A percentile compares a stretch with the other conserved stretches of the same genome.
These are phyloP conservation scores for Stemphylium vesicarium DNA, from an alignment of 2,329 filamentous ascomycete genomes.

Conservation along the genomic window DNA sequence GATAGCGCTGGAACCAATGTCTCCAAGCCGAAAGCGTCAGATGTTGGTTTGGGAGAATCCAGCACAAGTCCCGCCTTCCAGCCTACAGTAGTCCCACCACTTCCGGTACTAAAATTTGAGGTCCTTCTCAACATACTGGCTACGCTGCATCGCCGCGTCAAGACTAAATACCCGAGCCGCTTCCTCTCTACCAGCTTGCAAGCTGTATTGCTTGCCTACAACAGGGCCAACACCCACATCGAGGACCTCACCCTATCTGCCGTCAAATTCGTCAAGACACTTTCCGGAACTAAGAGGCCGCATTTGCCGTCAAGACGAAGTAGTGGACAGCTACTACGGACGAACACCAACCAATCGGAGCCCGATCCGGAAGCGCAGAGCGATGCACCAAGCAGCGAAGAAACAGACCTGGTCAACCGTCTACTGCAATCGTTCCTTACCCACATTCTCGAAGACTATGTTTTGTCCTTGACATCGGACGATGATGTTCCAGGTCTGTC, in stretches of 20 bases:
- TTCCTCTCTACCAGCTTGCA: slow-evolving; percentile 80
- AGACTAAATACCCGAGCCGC: slow-evolving; percentile 77
- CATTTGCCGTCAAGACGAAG: slow-evolving; percentile 64
- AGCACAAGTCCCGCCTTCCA: slow-evolving; percentile 39
- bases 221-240: slow-evolving; percentile 59
- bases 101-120: slow-evolving; percentile 66
- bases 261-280: slow-evolving; percentile 72
- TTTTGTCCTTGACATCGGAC: slow-evolving; percentile 58
- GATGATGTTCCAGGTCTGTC: slow-evolving; percentile 58
- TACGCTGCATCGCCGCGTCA: slow-evolving; percentile 75
- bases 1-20: slow-evolving; percentile 35
- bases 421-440: slow-evolving; percentile 80
- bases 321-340: slow-evolving; percentile 54
- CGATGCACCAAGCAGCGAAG: slow-evolving; percentile 56
- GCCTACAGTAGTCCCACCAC: slow-evolving; percentile 40
- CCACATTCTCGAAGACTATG: slow-evolving; percentile 75
- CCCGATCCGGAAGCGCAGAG: slow-evolving; percentile 64
- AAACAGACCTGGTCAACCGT: slow-evolving; percentile 66
- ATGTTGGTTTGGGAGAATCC: slow-evolving; percentile 39
- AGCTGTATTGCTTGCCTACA: slow-evolving; percentile 71
- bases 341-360: slow-evolving; percentile 44
- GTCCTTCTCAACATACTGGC: slow-evolving; percentile 73
- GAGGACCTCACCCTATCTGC: slow-evolving; percentile 73
- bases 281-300: slow-evolving; percentile 72
- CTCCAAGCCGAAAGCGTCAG: slow-evolving; percentile 25